Evolutionary conservation across 1,139 yeast species (phyloP).

Genomic region (Pichia sp.): DNA sequence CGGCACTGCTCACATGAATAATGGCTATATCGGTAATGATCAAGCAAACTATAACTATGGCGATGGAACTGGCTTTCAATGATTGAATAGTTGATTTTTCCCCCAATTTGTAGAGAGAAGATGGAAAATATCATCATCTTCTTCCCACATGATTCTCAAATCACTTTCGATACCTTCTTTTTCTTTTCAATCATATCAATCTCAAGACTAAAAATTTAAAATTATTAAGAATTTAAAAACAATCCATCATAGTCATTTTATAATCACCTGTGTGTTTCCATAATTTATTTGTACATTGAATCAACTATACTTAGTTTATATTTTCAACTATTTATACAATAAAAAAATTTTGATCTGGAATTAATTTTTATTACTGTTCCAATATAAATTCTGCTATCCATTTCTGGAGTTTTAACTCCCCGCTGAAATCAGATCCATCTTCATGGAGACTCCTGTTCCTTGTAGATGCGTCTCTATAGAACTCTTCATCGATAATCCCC

Average conservation of each 20-base stretch:
- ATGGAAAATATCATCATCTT: too few species aligned
- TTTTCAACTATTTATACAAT: neutral
- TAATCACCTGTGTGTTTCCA: neutral
- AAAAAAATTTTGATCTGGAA: neutral
- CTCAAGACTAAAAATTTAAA: neutral
- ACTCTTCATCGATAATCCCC: constrained; percentile 18
- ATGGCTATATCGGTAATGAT: constrained; percentile 27
- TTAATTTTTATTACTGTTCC: neutral
- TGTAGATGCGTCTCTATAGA: constrained; percentile 26
- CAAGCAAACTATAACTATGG: constrained; percentile 20
- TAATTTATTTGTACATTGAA: constrained; percentile 5
- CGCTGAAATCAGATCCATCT: constrained; percentile 18
- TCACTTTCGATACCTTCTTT: neutral
- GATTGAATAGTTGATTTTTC: neutral
- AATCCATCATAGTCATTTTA: neutral
- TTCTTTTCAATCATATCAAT: neutral
- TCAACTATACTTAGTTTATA: neutral
- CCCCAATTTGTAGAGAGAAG: too few species aligned
- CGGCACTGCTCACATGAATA: constrained; percentile 23
- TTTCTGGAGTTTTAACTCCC: constrained; percentile 11
- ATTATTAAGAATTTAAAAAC: neutral
- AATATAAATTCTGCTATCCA: constrained; percentile 7
- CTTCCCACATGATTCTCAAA: neutral
- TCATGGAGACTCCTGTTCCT: constrained; percentile 19
- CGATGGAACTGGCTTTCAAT: constrained; percentile 31